Evolutionary conservation across 805 yeast species (phyloP), one percentile per base, ranked within the genome.

Genomic region (Spathaspora sp.): DNA sequence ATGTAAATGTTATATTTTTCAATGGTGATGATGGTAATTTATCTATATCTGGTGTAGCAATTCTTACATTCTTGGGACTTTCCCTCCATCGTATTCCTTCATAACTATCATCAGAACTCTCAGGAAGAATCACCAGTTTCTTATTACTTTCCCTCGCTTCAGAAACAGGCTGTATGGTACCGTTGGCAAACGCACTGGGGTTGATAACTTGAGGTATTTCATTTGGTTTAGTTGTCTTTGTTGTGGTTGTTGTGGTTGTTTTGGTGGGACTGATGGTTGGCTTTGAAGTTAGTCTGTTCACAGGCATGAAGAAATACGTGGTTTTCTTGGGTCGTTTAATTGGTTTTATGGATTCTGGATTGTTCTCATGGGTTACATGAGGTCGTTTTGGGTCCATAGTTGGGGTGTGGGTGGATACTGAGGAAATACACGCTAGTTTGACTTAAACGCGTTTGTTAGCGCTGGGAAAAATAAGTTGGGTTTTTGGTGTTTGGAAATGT

Each of bases 61-160:
- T 54, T n/a, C 56, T 54, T 35, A 57, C 32, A 58, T 56, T 17
- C n/a, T 56, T 58, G 28, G 80, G 79, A 5, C 78, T 72, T 12
- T 61, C 61, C 14, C 68, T 75, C 81, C 81, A 77, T 46, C 72
- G 61, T 31, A 74, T 64, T 1, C 78, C 77, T 43, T 74, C 78
- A 53, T 70, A 73, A 51, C 75, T 71, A 48, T 74, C 78, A 50
- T 74, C 78, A 0, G 77, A 72, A 51, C 73, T 67, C 26, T 69
- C 75, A 23, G 58, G 62, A 17, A 65, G 68, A 23, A 32, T 52
- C n/a, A 55, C 39, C 3, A 35, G 4, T 12, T 35, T 32, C n/a
- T 26, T 39, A 11, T 23, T 8, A 23, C 17, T 44, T 9, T 32
- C 17, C 10, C 42, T 26, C 12, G 42, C 35, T 26, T 51, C 40